Base-by-base conservation (phyloP, 441 rosid genomes). In the Pelargonium cotyledonis region DNA sequence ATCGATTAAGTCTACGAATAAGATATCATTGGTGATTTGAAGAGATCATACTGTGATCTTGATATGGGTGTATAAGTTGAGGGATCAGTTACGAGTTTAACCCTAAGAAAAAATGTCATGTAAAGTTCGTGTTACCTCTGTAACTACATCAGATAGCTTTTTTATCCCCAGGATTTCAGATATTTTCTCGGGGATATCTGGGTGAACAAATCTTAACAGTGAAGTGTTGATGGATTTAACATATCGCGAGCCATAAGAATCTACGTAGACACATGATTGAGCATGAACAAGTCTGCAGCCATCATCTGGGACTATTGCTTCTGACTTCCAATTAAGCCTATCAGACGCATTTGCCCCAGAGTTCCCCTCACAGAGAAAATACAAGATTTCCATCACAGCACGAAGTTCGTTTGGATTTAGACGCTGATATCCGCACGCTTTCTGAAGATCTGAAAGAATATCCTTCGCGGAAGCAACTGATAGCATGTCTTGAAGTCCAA, bases 391-490 rank as follows among this genome's bases (percentile, higher is more conserved):
- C 96, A 90, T 81, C 74, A 92, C 99, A 75, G 99, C 97, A 71
- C 97, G 97, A 66, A 92, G 88, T 85, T 95, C 98, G 79, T 95
- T 95, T 63, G 98, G 99, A 81, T 95, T 95, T 69, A 95, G 68
- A 68, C 87, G 93, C 82, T 86, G 96, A 78, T 89, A 95, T 73
- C 98, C 99, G 76, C 97, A 92, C 67, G 83, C 80, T 71, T 85
- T 88, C 79, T 84, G 96, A 71, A 92, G 87, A 77, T 88, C 86
- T 60, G 82, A 81, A 58, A 95, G 93, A 74, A 92, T 82, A 58
- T 80, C 81, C 77, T 85, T 88, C 9, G 98, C 97, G 77, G 95
- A 87, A 74, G 74, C 78, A 83, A 84, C 77, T 64, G 98, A 89
- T 65, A 95, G 84, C 75, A 76, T 72, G 70, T 95, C 96, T 74